Evolutionary conservation across 2,329 filamentous ascomycete genomes (phyloP).

Genomic region (Colletotrichum scovillei): DNA sequence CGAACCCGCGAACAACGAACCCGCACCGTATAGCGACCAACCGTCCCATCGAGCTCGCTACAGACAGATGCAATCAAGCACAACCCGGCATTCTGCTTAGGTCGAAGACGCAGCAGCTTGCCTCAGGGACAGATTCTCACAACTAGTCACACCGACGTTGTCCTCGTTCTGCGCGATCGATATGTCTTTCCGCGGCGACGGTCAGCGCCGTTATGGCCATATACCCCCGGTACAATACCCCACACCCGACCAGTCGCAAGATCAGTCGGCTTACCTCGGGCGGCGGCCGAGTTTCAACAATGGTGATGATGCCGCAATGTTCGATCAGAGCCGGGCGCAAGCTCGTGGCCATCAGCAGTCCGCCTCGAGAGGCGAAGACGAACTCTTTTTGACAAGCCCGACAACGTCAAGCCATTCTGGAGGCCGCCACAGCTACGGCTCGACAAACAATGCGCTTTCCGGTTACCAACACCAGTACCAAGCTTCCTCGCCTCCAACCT

Average conservation of each 20-base stretch:
- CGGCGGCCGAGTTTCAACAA: slow-evolving; percentile 80
- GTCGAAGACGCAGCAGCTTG: slow-evolving; percentile 29
- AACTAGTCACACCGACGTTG: neutral
- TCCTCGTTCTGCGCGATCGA: slow-evolving; percentile 20
- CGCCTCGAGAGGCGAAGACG: slow-evolving; percentile 59
- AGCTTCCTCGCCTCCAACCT: slow-evolving; percentile 56
- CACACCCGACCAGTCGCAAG: slow-evolving; percentile 54
- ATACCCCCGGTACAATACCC: slow-evolving; percentile 74
- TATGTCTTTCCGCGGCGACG: slow-evolving; percentile 75
- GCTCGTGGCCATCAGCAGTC: slow-evolving; percentile 41
- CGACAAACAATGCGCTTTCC: slow-evolving; percentile 58
- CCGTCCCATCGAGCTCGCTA: slow-evolving; percentile 14
- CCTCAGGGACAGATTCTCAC: slow-evolving; percentile 13
- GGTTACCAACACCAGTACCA: slow-evolving; percentile 66
- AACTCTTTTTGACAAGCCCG: slow-evolving; percentile 71
- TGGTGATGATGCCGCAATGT: slow-evolving; percentile 73
- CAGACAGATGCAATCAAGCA: slow-evolving; percentile 27
- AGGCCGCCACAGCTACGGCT: slow-evolving; percentile 51
- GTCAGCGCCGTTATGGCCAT: slow-evolving; percentile 74
- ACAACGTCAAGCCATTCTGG: slow-evolving; percentile 44
- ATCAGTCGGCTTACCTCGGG: slow-evolving; percentile 51
- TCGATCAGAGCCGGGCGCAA: slow-evolving; percentile 36
- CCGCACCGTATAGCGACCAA: slow-evolving; percentile 10
- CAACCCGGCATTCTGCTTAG: neutral
- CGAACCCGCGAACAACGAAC: neutral